Base-by-base conservation (phyloP, 179 eudicot species). In the Pouteria campechiana region DNA sequence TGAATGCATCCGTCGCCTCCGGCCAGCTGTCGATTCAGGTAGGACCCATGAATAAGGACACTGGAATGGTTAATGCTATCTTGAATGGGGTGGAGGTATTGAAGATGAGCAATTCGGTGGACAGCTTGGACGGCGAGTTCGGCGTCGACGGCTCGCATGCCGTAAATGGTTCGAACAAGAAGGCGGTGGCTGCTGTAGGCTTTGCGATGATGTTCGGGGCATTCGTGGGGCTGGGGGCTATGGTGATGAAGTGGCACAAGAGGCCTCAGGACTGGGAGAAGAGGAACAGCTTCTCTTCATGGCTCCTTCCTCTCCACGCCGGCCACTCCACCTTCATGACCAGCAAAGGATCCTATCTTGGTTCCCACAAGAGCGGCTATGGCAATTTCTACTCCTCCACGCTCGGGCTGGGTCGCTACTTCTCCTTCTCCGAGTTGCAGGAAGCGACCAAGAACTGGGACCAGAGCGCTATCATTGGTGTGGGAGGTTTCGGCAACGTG, bases 401-500 rank as follows among this genome's bases (percentile, higher is more conserved):
- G 0, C 67, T 60, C 38, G 94, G 94, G 2, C 55, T 83, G 27
- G 96, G 96, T 12, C 65, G 90, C 2, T 74, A 58, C 28, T 77
- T 87, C 55, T 69, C 87, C 0, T 68, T 87, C 2, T 70, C 74
- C 0, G 96, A 83, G 65, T 41, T 87, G 22, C 68, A 70, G 37
- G 96, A 83, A 7, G 64, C 94, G 1, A 87, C 90, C 17, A 77
- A 75, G 27, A 75, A 79, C 45, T 87, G 84, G 58, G 90, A 79
- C 1, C 41, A 78, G 1, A 63, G 21, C n/a, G 69, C 63, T 2
- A 52, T 87, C 14, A 87, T 87, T 12, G 96, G 96, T 10, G 94
- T 87, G 2, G 96, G 96, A 5, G 96, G 96, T 1, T 87, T 87
- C 27, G 94, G 96, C 3, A 87, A 87, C 54, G 96, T 87, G 17